phyloP scores from a whole-genome alignment of 129 eudicot genomes.

The Tagetes patula region DNA sequence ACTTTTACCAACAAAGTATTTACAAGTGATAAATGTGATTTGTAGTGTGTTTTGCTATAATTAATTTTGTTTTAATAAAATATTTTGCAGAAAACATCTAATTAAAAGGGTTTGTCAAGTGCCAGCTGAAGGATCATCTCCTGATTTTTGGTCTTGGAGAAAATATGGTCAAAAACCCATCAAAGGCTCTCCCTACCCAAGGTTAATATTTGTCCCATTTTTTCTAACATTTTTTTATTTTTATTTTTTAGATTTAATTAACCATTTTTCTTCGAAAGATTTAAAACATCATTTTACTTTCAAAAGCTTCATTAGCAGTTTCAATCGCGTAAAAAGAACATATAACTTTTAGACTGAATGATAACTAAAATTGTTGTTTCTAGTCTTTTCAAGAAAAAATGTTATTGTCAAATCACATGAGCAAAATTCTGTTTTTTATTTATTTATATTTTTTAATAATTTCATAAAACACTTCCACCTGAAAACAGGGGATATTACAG shows the following conservation, averaged over 20 bases:
- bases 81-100: constrained; percentile 65
- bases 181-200: constrained; percentile 98
- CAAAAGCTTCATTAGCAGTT: too few species aligned
- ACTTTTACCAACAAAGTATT: neutral
- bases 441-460: neutral
- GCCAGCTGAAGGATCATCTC: constrained; percentile 85
- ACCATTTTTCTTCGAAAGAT: too few species aligned
- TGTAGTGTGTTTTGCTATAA: neutral
- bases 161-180: constrained; percentile 99
- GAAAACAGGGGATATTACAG: constrained; percentile 83
- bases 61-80: neutral
- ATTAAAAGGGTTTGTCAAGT: constrained; percentile 82
- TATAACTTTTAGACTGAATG: too few species aligned
- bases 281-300: too few species aligned
- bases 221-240: neutral
- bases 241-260: neutral
- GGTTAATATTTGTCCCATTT: constrained; percentile 35
- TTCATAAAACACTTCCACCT: neutral
- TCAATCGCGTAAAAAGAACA: too few species aligned
- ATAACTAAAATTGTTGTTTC: too few species aligned
- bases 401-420: too few species aligned
- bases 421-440: neutral
- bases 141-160: constrained; percentile 98
- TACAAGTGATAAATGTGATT: too few species aligned
- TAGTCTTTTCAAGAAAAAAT: too few species aligned